Base-by-base conservation (phyloP, 2,329 filamentous ascomycete species). In the Aspergillus flavus region DNA sequence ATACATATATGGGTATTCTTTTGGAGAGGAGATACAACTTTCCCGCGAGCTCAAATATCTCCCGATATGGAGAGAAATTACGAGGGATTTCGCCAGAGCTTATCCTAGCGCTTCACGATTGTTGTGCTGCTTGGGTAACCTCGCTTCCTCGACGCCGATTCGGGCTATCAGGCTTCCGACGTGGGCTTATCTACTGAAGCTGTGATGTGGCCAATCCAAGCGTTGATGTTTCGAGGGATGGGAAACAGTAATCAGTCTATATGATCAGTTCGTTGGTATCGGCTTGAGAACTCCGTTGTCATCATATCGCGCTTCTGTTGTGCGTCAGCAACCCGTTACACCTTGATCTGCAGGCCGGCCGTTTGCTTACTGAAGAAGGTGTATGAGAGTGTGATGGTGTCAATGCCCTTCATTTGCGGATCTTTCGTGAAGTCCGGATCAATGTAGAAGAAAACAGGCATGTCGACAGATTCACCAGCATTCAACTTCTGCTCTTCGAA, bases 401-500 rank as follows among this genome's bases (percentile, higher is more conserved):
- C 93, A 66, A 99, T 92, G 0, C 91, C 91, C 79, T 87, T 92
- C 94, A 97, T 98, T 68, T 91, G 94, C 58, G 94, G 83, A 78
- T 99, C 95, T 70, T 91, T 94, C 63, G 94, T 85, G 81, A 99
- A 90, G 75, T 98, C 95, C 0, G 95, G 95, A 75, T 99, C 95
- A 68, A 99, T 91, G 79, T 98, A 99, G 81, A 99, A 99, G 80
- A 99, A 99, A 0, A 99, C 96, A 0, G 95, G 96, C 96, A 99
- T 99, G 78, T 99, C 95, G 59, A 99, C 95, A 52, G 93, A 95
- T 84, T 99, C 96, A 52, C 94, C 94, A 6, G 94, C 94, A 75
- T 95, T 94, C 68, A 99, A 80, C 65, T 96, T 86, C 84, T 99
- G 95, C 77, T 93, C 94, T 82, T 99, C 95, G 73, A 99, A 99